Evolutionary conservation across 2,329 filamentous ascomycete genomes (phyloP).

Genomic region (Fusarium chaquense): DNA sequence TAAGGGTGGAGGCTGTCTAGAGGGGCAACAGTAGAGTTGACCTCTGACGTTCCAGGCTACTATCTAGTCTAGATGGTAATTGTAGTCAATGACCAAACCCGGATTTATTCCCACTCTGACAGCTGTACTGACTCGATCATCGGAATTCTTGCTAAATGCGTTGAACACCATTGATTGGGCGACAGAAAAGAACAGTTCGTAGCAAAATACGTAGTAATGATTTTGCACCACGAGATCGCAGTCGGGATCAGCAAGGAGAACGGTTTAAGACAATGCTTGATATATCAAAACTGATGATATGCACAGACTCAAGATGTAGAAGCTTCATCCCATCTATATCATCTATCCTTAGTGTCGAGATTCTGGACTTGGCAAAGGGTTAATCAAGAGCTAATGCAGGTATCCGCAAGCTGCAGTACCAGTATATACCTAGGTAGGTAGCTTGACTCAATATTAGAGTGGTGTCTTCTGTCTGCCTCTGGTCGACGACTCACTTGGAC

Average conservation of each 20-base stretch:
- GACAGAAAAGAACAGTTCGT: neutral
- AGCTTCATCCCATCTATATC: neutral
- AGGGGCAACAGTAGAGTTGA: neutral
- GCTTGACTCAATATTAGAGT: neutral
- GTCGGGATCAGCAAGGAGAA: neutral
- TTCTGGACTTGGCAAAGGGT: neutral
- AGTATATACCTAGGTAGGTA: neutral
- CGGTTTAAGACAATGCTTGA: neutral
- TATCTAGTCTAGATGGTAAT: neutral
- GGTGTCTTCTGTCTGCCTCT: neutral
- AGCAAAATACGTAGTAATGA: neutral
- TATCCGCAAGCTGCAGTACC: slow-evolving; percentile 2
- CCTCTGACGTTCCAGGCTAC: neutral
- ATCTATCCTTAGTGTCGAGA: neutral
- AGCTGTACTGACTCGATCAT: slow-evolving; percentile 4
- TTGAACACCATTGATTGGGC: neutral
- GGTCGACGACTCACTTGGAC: slow-evolving; percentile 4
- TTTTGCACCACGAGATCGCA: neutral
- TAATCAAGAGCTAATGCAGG: slow-evolving; percentile 6
- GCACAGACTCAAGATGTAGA: neutral
- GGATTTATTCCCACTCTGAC: slow-evolving; percentile 44
- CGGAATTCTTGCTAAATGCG: neutral
- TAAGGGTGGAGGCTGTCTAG: slow-evolving; percentile 15
- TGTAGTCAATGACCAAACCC: slow-evolving; percentile 26
- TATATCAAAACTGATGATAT: neutral